Evolutionary conservation across 106 monocot species (phyloP).

Genomic region (Agapanthus africanus): DNA sequence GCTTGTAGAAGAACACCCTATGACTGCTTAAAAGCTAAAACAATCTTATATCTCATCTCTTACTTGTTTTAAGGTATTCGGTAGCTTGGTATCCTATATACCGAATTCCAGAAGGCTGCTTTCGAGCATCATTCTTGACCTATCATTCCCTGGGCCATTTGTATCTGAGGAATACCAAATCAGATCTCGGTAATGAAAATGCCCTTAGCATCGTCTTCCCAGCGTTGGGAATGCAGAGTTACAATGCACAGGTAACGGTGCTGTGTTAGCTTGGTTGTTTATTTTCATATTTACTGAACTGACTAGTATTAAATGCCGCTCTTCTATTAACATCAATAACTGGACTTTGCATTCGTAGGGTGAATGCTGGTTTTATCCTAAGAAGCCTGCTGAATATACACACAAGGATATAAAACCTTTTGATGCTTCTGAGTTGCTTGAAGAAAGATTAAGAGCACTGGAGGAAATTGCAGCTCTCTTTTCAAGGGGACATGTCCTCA

Average conservation of each 20-base stretch:
- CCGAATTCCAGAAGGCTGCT: slow-evolving; percentile 23
- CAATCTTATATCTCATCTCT: not conserved
- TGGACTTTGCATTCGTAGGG: slow-evolving; percentile 11
- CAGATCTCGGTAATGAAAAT: not conserved
- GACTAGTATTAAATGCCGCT: not conserved
- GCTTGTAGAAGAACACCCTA: not conserved
- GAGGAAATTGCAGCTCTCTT: slow-evolving; percentile 25
- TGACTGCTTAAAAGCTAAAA: not conserved
- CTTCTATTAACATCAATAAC: not conserved
- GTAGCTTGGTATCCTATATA: slow-evolving; percentile 40
- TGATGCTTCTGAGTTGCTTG: slow-evolving; percentile 8
- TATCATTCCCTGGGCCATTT: slow-evolving; percentile 32
- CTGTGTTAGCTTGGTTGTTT: not conserved
- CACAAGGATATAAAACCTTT: not conserved
- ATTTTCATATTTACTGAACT: not conserved
- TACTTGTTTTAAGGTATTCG: slow-evolving; percentile 15
- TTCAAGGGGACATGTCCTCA: slow-evolving; percentile 14
- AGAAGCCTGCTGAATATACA: slow-evolving; percentile 8
- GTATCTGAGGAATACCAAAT: not conserved
- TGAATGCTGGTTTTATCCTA: slow-evolving; percentile 16
- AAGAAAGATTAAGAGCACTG: slow-evolving; percentile 17
- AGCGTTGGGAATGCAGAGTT: slow-evolving; percentile 28
- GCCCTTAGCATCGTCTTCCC: slow-evolving; percentile 14
- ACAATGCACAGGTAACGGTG: slow-evolving; percentile 26
- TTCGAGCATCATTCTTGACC: slow-evolving; percentile 27